phyloP scores from a whole-genome alignment of 148 eudicot species.

The Salicornia ramosissima region DNA sequence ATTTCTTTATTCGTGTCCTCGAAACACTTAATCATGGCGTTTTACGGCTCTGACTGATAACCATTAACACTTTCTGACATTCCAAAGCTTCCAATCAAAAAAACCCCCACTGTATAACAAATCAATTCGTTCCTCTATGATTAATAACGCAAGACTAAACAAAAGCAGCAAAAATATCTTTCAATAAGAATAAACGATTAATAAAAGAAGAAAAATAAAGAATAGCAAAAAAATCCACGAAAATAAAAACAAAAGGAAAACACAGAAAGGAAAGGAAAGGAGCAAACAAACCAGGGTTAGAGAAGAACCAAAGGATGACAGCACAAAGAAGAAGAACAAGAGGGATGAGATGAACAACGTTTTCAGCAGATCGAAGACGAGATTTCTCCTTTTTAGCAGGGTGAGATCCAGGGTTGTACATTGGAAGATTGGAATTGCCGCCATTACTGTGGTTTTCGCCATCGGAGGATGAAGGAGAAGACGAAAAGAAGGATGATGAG shows the following conservation, averaged over 20 bases:
- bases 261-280: not conserved
- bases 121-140: no score
- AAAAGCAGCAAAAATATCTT: no score
- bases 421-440: slow-evolving; percentile 32
- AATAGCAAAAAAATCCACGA: not conserved
- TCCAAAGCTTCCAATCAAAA: no score
- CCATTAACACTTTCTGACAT: no score
- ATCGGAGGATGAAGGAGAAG: slow-evolving; percentile 27
- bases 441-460: not conserved
- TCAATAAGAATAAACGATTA: no score
- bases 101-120: no score
- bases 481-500: slow-evolving; percentile 20
- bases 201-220: no score
- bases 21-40: no score
- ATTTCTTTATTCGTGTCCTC: no score
- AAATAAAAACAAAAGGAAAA: not conserved
- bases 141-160: no score
- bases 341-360: slow-evolving; percentile 69
- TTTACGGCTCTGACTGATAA: no score
- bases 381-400: slow-evolving; percentile 46
- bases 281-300: slow-evolving; percentile 44
- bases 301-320: slow-evolving; percentile 66
- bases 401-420: slow-evolving; percentile 32
- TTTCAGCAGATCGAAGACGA: slow-evolving; percentile 58
- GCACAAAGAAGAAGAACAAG: slow-evolving; percentile 54